These are phyloP conservation scores for Erythrobasidium hasegawianum DNA, from an alignment of 1,284 basidiomycete genomes.

Conservation along the genomic window DNA sequence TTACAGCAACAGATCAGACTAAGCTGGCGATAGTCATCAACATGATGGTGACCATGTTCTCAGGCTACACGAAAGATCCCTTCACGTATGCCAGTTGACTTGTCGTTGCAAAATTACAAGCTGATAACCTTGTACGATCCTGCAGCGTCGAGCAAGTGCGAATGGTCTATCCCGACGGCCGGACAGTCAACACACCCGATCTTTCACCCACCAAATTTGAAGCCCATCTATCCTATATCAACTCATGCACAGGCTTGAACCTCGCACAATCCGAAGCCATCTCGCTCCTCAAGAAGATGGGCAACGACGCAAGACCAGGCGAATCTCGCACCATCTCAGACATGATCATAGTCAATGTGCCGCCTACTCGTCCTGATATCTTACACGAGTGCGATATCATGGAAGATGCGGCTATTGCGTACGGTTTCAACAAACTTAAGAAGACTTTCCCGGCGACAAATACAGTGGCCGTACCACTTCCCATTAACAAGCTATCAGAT, in stretches of 20 bases:
- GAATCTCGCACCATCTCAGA: slow-evolving; percentile 23
- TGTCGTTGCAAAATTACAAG: slow-evolving; percentile 3
- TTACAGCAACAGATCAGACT: slow-evolving; percentile 93
- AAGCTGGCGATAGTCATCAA: slow-evolving; percentile 94
- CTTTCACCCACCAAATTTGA: slow-evolving; percentile 66
- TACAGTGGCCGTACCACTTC: slow-evolving; percentile 87
- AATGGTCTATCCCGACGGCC: slow-evolving; percentile 69
- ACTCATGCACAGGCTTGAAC: slow-evolving; percentile 84
- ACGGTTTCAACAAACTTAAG: slow-evolving; percentile 95
- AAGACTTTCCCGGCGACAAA: slow-evolving; percentile 88
- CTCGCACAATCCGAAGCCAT: slow-evolving; percentile 63
- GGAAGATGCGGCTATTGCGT: slow-evolving; percentile 96
- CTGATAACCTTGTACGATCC: slow-evolving; percentile 1
- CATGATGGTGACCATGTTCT: slow-evolving; percentile 93
- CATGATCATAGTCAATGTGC: slow-evolving; percentile 64
- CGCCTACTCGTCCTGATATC: slow-evolving; percentile 90
- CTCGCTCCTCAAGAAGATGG: slow-evolving; percentile 70
- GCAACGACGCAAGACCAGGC: slow-evolving; percentile 43
- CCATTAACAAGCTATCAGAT: slow-evolving; percentile 86
- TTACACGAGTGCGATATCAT: slow-evolving; percentile 97
- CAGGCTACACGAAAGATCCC: slow-evolving; percentile 87
- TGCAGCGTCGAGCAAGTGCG: slow-evolving; percentile 85
- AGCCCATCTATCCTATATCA: slow-evolving; percentile 87
- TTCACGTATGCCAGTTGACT: slow-evolving; percentile 68
- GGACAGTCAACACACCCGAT: slow-evolving; percentile 72